Conservation (phyloP, 768 basidiomycete species). For the Peribolospora kevripleyi region DNA sequence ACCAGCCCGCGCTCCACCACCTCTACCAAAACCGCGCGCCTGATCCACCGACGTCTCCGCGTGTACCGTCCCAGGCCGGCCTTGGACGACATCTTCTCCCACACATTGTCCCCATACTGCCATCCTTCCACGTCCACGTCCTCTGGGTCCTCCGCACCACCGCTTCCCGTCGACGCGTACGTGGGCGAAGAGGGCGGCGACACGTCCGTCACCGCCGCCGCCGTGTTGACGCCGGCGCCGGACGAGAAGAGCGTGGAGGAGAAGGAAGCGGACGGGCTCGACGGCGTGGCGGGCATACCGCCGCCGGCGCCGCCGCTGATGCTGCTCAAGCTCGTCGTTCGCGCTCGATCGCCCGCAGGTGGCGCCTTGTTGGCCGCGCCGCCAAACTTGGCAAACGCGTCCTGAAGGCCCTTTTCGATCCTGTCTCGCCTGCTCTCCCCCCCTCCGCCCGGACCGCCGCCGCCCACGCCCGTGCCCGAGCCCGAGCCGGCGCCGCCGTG, state of each 20-base stretch:
- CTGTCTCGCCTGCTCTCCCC: no score
- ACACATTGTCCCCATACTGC: constrained; percentile 26
- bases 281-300: background rate
- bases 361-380: no score
- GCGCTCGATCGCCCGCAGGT: no score
- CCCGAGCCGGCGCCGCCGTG: background rate
- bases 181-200: background rate
- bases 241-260: background rate
- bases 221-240: background rate
- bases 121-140: constrained; percentile 23
- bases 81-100: constrained; percentile 22
- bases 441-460: no score
- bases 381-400: no score
- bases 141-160: constrained; percentile 1
- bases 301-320: background rate
- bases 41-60: constrained; percentile 11
- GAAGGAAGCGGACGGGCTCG: constrained; percentile 5
- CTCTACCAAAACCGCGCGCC: constrained; percentile 14
- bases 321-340: background rate
- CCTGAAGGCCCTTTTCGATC: no score
- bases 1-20: constrained; percentile 1
- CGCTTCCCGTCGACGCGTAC: background rate
- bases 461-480: no score
- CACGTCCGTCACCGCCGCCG: background rate
- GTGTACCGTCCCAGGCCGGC: constrained; percentile 22